Evolutionary conservation across 257 asterid genomes (phyloP).

Genomic region (Paulownia fortunei): DNA sequence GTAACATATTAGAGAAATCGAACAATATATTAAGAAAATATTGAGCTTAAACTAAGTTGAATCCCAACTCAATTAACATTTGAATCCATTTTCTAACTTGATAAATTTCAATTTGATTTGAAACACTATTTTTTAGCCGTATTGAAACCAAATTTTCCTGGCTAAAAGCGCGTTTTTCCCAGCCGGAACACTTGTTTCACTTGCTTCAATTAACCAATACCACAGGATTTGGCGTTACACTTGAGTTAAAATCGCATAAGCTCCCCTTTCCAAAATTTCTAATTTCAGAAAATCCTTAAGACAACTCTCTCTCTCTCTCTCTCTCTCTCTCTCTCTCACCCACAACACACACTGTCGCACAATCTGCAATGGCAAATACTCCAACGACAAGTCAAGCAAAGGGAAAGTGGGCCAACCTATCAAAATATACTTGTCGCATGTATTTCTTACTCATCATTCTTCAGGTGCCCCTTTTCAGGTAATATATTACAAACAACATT

Average conservation of each 20-base stretch:
- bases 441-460: constrained; percentile 69
- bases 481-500: not conserved
- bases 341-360: not conserved
- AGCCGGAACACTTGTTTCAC: too few species aligned
- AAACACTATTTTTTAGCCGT: too few species aligned
- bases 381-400: constrained; percentile 32
- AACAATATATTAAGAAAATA: too few species aligned
- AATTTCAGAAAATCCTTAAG: not conserved
- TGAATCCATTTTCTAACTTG: too few species aligned
- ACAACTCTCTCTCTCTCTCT: not conserved
- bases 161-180: too few species aligned
- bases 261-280: not conserved
- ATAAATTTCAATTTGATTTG: too few species aligned
- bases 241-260: not conserved
- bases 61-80: too few species aligned
- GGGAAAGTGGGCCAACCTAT: constrained; percentile 71
- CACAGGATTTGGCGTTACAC: not conserved
- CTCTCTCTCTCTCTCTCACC: not conserved
- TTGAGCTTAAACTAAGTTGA: too few species aligned
- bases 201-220: not conserved
- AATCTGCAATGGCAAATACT: constrained; percentile 45
- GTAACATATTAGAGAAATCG: too few species aligned
- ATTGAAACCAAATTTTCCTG: too few species aligned
- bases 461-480: constrained; percentile 98
- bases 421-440: constrained; percentile 67